phyloP scores from a whole-genome alignment of 805 yeast species.

The Kuraishia molischiana region DNA sequence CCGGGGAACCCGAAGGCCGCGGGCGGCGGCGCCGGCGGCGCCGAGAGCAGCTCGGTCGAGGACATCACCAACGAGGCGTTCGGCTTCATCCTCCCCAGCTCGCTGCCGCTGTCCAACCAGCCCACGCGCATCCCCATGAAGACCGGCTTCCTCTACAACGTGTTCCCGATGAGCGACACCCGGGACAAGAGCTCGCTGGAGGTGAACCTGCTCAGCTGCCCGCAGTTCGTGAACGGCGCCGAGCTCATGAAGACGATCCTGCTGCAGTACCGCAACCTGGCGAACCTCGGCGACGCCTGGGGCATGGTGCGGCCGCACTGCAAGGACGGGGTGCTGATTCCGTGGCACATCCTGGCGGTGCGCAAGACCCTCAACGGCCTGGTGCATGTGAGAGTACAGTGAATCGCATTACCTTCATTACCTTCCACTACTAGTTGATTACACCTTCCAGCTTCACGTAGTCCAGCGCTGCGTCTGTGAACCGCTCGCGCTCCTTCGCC shows the following conservation, averaged over 20 bases:
- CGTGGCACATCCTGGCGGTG: constrained; percentile 71
- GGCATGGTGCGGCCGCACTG: constrained; percentile 11
- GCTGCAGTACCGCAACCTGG: constrained; percentile 51
- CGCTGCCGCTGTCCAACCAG: constrained; percentile 61
- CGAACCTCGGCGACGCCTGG: constrained; percentile 30
- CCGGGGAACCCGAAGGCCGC: constrained; percentile 3
- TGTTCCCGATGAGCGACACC: constrained; percentile 3
- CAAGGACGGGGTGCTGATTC: constrained; percentile 30
- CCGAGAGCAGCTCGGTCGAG: constrained; percentile 19
- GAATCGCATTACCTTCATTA: neutral
- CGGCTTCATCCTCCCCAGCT: constrained; percentile 48
- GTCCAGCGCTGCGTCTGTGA: neutral
- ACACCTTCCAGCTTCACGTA: neutral
- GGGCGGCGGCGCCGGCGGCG: neutral
- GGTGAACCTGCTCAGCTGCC: constrained; percentile 63
- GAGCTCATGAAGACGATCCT: constrained; percentile 46
- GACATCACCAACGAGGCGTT: constrained; percentile 41
- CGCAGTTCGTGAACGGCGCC: constrained; percentile 49
- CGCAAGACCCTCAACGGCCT: constrained; percentile 47
- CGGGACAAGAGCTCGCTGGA: constrained; percentile 32
- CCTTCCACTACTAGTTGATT: neutral
- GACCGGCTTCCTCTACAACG: constrained; percentile 55
- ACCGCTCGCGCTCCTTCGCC: neutral
- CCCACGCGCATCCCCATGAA: constrained; percentile 62
- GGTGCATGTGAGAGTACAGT: constrained; percentile 42